phyloP scores from a whole-genome alignment of 2,329 filamentous ascomycete species.

The Pyrenophora graminea region DNA sequence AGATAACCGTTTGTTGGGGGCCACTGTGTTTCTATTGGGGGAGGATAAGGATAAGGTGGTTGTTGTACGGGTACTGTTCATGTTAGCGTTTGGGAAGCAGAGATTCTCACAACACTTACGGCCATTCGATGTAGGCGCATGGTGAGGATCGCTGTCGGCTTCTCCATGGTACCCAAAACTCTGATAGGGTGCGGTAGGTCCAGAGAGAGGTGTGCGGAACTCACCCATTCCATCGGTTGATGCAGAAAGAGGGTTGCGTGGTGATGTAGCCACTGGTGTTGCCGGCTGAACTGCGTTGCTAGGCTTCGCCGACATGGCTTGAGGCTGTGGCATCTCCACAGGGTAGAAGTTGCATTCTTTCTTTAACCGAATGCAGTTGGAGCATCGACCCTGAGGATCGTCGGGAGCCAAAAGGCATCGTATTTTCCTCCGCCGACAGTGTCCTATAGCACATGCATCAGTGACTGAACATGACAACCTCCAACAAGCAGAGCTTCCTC shows the following conservation, averaged over 20 bases:
- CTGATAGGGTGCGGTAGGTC: constrained; percentile 16
- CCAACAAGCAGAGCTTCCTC: background rate
- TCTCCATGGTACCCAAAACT: constrained; percentile 35
- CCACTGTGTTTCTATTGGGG: constrained; percentile 45
- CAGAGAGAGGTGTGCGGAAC: constrained; percentile 35
- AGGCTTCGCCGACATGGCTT: constrained; percentile 51
- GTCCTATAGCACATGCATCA: constrained; percentile 60
- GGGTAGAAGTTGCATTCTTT: constrained; percentile 93
- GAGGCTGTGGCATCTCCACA: constrained; percentile 66
- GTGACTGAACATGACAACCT: constrained; percentile 6
- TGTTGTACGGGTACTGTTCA: constrained; percentile 38
- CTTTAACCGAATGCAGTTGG: constrained; percentile 90
- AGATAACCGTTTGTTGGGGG: constrained; percentile 36
- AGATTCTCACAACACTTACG: constrained; percentile 25
- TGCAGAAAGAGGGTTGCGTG: constrained; percentile 37
- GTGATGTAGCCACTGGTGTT: constrained; percentile 56
- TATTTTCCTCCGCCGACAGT: constrained; percentile 92
- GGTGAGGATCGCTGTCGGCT: constrained; percentile 33
- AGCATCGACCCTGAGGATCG: constrained; percentile 76
- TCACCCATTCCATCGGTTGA: constrained; percentile 39
- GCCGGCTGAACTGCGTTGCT: constrained; percentile 48
- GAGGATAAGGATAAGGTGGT: constrained; percentile 40
- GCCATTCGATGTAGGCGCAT: constrained; percentile 26
- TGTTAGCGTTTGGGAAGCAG: constrained; percentile 18
- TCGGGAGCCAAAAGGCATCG: constrained; percentile 78